Evolutionary conservation across 2,329 filamentous ascomycete genomes (phyloP), one percentile per base, ranked within the genome.

Genomic region (Epicoccum nigrum): DNA sequence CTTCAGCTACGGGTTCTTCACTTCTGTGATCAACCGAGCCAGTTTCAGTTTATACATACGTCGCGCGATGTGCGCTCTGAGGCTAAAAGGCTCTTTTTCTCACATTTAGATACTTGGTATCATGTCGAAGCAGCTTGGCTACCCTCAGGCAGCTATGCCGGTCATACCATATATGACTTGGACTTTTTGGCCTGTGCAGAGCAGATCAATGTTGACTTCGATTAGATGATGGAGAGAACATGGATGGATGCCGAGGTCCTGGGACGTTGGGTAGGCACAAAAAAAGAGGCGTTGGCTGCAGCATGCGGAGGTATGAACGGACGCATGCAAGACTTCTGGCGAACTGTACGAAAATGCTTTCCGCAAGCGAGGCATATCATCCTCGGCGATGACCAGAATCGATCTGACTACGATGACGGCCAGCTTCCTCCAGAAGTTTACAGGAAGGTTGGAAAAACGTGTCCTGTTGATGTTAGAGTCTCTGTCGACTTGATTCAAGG

Each of bases 11-110:
- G 45, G 11, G 12, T 48, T 15, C 28, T 48, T 23, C 37, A 15
- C 3, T 19, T 40, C 13, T 41, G 45, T 28, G 19, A 40, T 19
- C n/a, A 30, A 21, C 20, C 45, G 6, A 56, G 52, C 11, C 48
- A 58, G n/a, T 62, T 60, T 21, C 52, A 51, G 38, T 52, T 62
- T 20, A 62, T 62, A 54, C 54, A 50, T 2, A 45, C 52, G 1
- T 62, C 56, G 12, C 30, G 11, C 13, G 9, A 32, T 4, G 46
- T 33, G 8, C 54, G 52, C 1, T 4, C 33, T n/a, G 50, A 60
- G 35, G 55, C 52, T 7, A 39, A 35, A 27, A 58, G 51, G 33
- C 17, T 58, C 2, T 46, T 56, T 38, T 59, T 48, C 30, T 52
- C 54, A 15, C 28, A 52, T 33, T 41, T 38, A n/a, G 31, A 21